Evolutionary conservation across 1,284 basidiomycete species (phyloP).

Genomic region (Puccinia horiana): DNA sequence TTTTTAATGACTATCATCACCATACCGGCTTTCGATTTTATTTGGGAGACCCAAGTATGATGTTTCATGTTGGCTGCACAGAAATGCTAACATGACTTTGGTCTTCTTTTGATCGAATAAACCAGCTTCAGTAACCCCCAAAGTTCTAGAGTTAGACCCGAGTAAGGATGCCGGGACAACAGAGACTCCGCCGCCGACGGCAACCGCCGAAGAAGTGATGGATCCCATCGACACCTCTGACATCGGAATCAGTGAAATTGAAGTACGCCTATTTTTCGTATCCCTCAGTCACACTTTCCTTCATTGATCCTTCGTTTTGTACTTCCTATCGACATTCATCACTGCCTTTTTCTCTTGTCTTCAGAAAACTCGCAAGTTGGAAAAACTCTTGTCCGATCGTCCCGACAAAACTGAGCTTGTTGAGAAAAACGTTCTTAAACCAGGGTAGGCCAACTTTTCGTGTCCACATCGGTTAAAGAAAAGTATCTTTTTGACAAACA

Average conservation of each 20-base stretch:
- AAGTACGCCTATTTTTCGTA: not conserved
- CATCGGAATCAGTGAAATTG: conserved; percentile 20
- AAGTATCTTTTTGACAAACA: not conserved
- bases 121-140: conserved; percentile 21
- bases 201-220: not conserved
- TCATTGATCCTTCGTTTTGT: not conserved
- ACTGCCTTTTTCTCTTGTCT: no score
- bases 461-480: not conserved
- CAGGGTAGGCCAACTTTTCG: conserved; percentile 22
- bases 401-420: conserved; percentile 69
- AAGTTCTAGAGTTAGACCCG: not conserved
- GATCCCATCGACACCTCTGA: conserved; percentile 29
- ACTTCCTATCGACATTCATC: not conserved
- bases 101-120: not conserved
- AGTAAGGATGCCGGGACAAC: not conserved
- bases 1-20: no score
- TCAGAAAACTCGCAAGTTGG: conserved; percentile 61
- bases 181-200: not conserved
- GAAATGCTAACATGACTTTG: not conserved
- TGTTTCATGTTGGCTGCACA: no score
- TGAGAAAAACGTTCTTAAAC: conserved; percentile 73
- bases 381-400: conserved; percentile 66
- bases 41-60: no score
- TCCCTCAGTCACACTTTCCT: not conserved
- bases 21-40: no score